phyloP scores from a whole-genome alignment of 225 moss, liverwort and hornwort genomes.

The Climacium dendroides region DNA sequence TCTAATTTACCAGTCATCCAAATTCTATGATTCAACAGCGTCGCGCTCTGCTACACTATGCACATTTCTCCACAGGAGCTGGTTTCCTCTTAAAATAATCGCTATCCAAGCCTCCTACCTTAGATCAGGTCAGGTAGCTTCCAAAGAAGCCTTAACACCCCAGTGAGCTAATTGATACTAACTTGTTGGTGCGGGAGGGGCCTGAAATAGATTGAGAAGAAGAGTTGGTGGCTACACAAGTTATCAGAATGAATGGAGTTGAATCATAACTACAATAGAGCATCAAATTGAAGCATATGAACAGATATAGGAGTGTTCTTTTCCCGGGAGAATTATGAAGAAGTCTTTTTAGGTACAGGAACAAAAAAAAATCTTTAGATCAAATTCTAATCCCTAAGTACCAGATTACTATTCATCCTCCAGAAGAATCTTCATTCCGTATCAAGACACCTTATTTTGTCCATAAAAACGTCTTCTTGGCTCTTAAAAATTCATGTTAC shows the following conservation, averaged over 20 bases:
- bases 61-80: background rate
- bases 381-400: background rate
- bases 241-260: background rate
- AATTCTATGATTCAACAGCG: background rate
- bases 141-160: background rate
- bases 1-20: background rate
- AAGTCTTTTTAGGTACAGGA: background rate
- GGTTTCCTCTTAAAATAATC: background rate
- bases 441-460: background rate
- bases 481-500: background rate
- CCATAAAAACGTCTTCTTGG: background rate
- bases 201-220: background rate
- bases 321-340: background rate
- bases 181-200: background rate
- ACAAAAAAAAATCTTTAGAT: background rate
- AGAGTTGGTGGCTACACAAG: background rate
- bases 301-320: background rate
- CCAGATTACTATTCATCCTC: background rate
- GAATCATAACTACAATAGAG: background rate
- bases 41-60: background rate
- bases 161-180: background rate
- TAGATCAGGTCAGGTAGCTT: background rate
- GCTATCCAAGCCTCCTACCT: background rate
- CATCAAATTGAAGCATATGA: no score
- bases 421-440: background rate